Evolutionary conservation across 441 rosid genomes (phyloP).

Genomic region (Jatropha multifida): DNA sequence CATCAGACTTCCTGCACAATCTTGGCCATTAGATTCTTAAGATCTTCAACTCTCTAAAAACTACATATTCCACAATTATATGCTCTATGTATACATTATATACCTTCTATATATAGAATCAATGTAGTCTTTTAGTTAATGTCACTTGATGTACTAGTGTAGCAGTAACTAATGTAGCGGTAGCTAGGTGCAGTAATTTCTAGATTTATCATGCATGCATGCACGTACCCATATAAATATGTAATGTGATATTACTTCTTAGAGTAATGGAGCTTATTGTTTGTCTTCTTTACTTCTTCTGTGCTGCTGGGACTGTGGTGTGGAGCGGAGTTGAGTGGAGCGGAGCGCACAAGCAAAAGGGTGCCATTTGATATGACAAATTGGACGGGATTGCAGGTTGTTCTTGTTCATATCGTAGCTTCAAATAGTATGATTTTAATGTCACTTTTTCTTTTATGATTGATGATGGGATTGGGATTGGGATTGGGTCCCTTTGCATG

Average conservation of each 20-base stretch:
- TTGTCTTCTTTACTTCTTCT: neutral
- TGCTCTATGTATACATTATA: no score
- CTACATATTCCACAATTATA: neutral
- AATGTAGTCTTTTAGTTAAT: neutral
- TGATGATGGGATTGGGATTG: slow-evolving; percentile 25
- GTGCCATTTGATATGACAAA: slow-evolving; percentile 12
- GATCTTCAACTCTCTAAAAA: neutral
- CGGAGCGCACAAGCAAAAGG: neutral
- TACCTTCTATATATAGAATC: neutral
- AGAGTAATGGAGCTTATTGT: neutral
- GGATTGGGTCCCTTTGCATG: slow-evolving; percentile 19
- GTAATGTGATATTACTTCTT: neutral
- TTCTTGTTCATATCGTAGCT: neutral
- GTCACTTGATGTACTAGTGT: neutral
- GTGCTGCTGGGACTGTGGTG: neutral
- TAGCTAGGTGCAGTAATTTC: neutral
- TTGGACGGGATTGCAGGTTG: slow-evolving; percentile 20
- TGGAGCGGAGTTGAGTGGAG: neutral
- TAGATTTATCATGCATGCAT: neutral
- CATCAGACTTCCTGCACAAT: slow-evolving; percentile 41
- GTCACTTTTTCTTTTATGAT: slow-evolving; percentile 12
- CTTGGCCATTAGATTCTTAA: slow-evolving; percentile 43
- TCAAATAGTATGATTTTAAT: neutral
- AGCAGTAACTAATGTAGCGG: neutral
- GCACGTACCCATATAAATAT: neutral